Conservation (phyloP, 2,329 filamentous ascomycete species). For the Dactylonectria estremocensis region DNA sequence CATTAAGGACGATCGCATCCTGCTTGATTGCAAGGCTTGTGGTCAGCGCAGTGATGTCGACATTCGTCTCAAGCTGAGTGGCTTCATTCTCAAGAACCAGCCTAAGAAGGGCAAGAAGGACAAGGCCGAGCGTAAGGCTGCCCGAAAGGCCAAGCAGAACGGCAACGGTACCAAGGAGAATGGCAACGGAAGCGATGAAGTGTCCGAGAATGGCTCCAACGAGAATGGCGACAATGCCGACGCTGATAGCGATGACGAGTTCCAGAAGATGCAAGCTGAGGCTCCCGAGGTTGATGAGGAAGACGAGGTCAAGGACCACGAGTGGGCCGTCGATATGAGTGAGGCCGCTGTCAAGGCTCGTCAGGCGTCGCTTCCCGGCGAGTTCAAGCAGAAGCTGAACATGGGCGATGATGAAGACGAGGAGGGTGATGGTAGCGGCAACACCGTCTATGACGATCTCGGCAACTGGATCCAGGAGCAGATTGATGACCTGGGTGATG, state of each 20-base stretch:
- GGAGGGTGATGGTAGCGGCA: constrained; percentile 81
- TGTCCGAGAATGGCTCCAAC: constrained; percentile 65
- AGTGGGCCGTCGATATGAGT: constrained; percentile 98
- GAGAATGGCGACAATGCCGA: constrained; percentile 71
- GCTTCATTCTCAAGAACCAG: constrained; percentile 97
- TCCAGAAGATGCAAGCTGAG: constrained; percentile 83
- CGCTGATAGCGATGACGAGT: constrained; percentile 91
- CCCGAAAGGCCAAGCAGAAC: constrained; percentile 88
- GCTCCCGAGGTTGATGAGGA: constrained; percentile 65
- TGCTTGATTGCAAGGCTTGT: constrained; percentile 98
- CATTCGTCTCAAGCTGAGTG: constrained; percentile 93
- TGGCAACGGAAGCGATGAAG: constrained; percentile 71
- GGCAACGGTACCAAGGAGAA: constrained; percentile 72
- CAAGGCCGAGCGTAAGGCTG: constrained; percentile 92
- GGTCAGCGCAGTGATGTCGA: constrained; percentile 94
- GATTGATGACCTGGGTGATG: constrained; percentile 78
- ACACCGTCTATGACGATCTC: constrained; percentile 88
- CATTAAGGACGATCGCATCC: constrained; percentile 93
- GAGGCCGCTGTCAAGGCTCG: constrained; percentile 96
- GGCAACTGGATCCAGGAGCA: constrained; percentile 91
- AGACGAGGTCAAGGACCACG: constrained; percentile 82
- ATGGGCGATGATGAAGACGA: constrained; percentile 87
- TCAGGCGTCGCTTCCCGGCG: constrained; percentile 91
- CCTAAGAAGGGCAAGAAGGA: constrained; percentile 97
- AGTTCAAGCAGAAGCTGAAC: constrained; percentile 93